A percentile compares a stretch with the other conserved stretches of the same genome.
Evolutionary conservation across 345 rosid species (phyloP).

Genomic region (Syzygium grande): DNA sequence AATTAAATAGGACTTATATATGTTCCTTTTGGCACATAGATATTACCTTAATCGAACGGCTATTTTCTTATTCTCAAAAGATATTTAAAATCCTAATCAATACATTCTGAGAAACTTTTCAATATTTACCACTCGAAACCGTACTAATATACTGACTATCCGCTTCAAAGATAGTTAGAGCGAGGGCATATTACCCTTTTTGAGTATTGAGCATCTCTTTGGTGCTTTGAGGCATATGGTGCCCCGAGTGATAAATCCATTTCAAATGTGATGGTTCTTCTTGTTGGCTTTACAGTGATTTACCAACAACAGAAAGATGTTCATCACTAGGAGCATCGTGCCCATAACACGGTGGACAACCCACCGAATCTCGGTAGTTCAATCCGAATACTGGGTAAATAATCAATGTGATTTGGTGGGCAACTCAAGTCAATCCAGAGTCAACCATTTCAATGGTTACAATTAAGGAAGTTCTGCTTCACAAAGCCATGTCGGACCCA

Average conservation of each 20-base stretch:
- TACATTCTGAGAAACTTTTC: background rate
- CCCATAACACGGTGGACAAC: no score
- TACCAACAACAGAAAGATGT: background rate
- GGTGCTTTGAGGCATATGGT: background rate
- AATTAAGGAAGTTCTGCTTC: no score
- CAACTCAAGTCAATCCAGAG: no score
- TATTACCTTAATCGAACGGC: background rate
- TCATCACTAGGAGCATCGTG: background rate
- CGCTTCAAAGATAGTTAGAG: background rate
- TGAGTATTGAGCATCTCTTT: background rate
- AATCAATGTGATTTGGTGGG: no score
- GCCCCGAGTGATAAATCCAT: background rate
- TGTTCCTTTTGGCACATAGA: background rate
- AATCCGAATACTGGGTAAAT: no score
- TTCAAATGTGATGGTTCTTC: background rate
- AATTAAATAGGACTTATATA: background rate
- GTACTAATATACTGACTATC: no score
- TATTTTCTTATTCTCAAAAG: background rate
- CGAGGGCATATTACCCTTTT: background rate
- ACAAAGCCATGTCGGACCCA: no score
- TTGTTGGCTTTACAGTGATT: background rate
- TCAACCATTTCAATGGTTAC: no score
- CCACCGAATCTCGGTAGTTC: no score
- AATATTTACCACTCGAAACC: background rate
- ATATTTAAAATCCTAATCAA: background rate